Evolutionary conservation across 768 basidiomycete species (phyloP), one percentile per base, ranked within the genome.

Genomic region (Mycena kentingensis): DNA sequence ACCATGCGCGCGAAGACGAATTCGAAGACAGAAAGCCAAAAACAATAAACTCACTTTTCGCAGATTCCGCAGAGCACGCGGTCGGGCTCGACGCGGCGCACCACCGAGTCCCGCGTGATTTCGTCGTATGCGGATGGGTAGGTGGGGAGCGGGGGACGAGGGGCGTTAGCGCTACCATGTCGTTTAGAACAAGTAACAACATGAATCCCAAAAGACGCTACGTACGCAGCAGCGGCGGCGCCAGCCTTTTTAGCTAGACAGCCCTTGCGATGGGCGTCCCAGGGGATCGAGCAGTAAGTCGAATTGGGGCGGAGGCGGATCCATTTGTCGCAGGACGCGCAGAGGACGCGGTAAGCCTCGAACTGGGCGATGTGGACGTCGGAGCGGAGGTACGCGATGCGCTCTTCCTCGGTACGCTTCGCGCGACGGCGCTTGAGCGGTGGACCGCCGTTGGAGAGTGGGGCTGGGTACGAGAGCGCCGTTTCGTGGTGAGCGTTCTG

Each of bases 271-370:
- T 90, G 88, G 2, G 88, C 88, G 63, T 90, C 87, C 88, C 88
- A 90, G 0, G 88, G 88, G 47, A 90, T 90, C n/a, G 84, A 86
- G 61, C 88, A 90, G 62, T 89, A 90, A 0, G 88, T 90, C 46
- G 88, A 89, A 65, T 90, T 90, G 37, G 88, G 87, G 11, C 88
- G 78, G 22, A 90, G 74, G 21, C 89, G 78, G 56, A 90, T 89
- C 88, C 88, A 90, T 65, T 88, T 89, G 66, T 89, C 83, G 69
- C 88, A 90, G 4, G 78, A 82, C 42, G 82, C 84, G 66, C 89
- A 90, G 13, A 38, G 42, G 11, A 44, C 26, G 12, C 13, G 42
- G 26, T 8, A 44, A 11, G 26, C 47, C 31, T 60, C 58, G 45
- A 60, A 55, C 41, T 54, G 46, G 24, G 54, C 54, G 28, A 60